A percentile compares a stretch with the other conserved stretches of the same genome.
Conservation (phyloP, 2,329 filamentous ascomycete genomes). For the Phoma herbarum region DNA sequence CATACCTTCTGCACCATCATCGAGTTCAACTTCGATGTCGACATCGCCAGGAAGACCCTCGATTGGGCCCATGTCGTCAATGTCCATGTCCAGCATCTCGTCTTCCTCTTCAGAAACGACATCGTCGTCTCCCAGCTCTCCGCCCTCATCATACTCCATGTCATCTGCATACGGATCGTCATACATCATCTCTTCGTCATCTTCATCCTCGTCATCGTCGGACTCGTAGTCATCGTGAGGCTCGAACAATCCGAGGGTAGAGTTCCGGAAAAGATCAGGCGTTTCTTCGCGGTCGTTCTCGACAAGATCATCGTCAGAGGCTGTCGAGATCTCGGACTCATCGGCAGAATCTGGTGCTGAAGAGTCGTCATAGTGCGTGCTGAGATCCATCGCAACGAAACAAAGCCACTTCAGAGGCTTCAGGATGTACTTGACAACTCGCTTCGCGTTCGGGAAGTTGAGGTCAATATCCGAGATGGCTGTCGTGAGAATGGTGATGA, state of each 20-base stretch:
- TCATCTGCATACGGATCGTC: conserved; percentile 88
- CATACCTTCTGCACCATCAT: conserved; percentile 68
- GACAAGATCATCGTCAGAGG: conserved; percentile 85
- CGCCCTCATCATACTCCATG: conserved; percentile 83
- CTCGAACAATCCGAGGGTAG: conserved; percentile 93
- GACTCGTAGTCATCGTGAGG: conserved; percentile 82
- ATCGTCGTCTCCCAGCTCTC: conserved; percentile 70
- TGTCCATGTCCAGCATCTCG: conserved; percentile 80
- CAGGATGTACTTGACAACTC: conserved; percentile 95
- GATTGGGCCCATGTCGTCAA: conserved; percentile 79
- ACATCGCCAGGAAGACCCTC: conserved; percentile 70
- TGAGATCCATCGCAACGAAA: conserved; percentile 84
- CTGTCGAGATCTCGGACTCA: conserved; percentile 90
- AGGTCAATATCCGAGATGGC: conserved; percentile 96
- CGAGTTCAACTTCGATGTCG: conserved; percentile 88
- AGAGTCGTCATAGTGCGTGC: conserved; percentile 79
- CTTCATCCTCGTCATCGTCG: conserved; percentile 67
- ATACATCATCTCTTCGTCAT: conserved; percentile 78
- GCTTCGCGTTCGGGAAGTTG: conserved; percentile 91
- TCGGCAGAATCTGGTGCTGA: conserved; percentile 70
- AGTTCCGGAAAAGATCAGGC: conserved; percentile 95
- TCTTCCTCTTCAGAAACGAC: conserved; percentile 91
- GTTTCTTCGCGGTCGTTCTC: conserved; percentile 82
- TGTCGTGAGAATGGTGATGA: conserved; percentile 84
- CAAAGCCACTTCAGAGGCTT: conserved; percentile 88